Evolutionary conservation across 116 monocot species (phyloP).

Genomic region (Cymodocea nodosa): DNA sequence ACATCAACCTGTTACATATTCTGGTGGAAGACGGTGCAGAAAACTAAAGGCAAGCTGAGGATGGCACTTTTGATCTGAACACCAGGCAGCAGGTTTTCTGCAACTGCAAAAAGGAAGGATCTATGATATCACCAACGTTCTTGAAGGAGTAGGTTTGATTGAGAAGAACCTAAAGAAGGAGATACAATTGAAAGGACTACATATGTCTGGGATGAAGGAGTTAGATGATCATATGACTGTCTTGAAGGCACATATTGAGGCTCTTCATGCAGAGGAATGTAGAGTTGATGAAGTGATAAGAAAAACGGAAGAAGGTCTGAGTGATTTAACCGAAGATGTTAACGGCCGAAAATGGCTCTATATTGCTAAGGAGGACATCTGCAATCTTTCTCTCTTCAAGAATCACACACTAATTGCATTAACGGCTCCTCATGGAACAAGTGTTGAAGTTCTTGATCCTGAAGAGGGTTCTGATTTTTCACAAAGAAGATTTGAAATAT

Average conservation of each 20-base stretch:
- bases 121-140: constrained; percentile 98
- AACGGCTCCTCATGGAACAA: constrained; percentile 84
- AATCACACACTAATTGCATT: constrained; percentile 76
- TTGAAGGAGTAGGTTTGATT: constrained; percentile 84
- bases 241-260: constrained; percentile 47
- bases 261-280: constrained; percentile 34
- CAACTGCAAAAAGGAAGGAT: constrained; percentile 96
- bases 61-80: constrained; percentile 94
- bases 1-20: constrained; percentile 12
- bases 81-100: constrained; percentile 66
- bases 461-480: constrained; percentile 56
- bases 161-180: constrained; percentile 84
- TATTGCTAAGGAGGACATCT: constrained; percentile 62
- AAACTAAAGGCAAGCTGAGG: constrained; percentile 60
- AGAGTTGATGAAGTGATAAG: constrained; percentile 58
- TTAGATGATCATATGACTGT: constrained; percentile 38
- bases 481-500: constrained; percentile 57
- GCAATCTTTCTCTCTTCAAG: constrained; percentile 46
- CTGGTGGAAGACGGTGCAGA: constrained; percentile 23
- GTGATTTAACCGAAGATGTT: constrained; percentile 31
- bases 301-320: constrained; percentile 43
- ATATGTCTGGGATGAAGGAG: constrained; percentile 69
- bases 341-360: constrained; percentile 47
- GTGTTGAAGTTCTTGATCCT: constrained; percentile 79
- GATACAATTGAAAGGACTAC: constrained; percentile 69